phyloP scores from a whole-genome alignment of 179 eudicot species.

The Silene vulgaris region DNA sequence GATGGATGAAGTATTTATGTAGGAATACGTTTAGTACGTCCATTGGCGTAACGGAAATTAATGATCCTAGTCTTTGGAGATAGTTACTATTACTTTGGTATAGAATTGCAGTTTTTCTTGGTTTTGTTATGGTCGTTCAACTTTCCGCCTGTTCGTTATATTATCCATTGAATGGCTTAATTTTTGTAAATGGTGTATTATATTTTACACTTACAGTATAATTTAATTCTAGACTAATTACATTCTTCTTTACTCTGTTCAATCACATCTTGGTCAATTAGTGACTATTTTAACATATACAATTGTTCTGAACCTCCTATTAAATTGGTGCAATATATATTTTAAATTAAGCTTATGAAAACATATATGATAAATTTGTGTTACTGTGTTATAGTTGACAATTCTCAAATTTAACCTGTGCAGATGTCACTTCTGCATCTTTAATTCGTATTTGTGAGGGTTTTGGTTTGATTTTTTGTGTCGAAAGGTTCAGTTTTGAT shows the following conservation, averaged over 20 bases:
- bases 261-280: constrained; percentile 9
- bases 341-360: neutral
- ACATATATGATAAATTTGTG: neutral
- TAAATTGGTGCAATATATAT: too few species aligned
- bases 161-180: too few species aligned
- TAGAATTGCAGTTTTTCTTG: neutral
- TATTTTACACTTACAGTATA: neutral
- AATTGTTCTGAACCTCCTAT: too few species aligned
- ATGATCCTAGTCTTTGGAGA: too few species aligned
- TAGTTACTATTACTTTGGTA: too few species aligned
- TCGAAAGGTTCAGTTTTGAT: neutral
- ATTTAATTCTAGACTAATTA: neutral
- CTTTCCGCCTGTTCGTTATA: neutral
- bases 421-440: neutral
- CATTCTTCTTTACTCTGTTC: neutral
- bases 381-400: neutral
- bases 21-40: too few species aligned
- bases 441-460: neutral
- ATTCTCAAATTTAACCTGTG: neutral
- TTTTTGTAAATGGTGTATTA: neutral
- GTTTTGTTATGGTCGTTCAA: neutral
- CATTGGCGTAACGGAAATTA: too few species aligned
- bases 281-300: neutral
- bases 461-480: neutral
- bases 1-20: too few species aligned